Conservation (phyloP, 768 basidiomycete genomes). For the Xanthoconium purpureum region DNA sequence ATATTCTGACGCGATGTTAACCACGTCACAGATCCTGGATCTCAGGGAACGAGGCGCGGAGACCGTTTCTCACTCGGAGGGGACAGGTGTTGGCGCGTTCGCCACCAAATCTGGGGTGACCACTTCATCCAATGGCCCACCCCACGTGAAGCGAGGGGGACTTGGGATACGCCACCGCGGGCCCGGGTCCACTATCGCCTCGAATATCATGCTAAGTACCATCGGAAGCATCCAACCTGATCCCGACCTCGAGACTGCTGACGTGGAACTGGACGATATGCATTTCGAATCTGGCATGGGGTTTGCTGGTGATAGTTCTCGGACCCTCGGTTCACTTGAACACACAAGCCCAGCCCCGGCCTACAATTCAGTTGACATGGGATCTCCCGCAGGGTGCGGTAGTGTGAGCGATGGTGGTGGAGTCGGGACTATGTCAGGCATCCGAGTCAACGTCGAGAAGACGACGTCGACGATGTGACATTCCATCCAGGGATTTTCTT, state of each 20-base stretch:
- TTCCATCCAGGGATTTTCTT: conserved; percentile 4
- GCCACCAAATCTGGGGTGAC: conserved; percentile 55
- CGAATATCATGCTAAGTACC: conserved; percentile 62
- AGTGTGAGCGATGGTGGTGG: conserved; percentile 26
- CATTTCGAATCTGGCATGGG: conserved; percentile 50
- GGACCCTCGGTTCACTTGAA: conserved; percentile 31
- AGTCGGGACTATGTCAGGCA: conserved; percentile 34
- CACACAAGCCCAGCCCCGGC: conserved; percentile 52
- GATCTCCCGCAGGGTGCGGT: conserved; percentile 11
- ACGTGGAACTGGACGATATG: conserved; percentile 56
- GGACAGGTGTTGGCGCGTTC: conserved; percentile 64
- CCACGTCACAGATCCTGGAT: conserved; percentile 64
- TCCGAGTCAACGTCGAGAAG: conserved; percentile 63
- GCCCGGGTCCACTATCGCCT: conserved; percentile 51
- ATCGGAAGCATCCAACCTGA: conserved; percentile 58
- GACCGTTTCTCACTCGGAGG: conserved; percentile 71
- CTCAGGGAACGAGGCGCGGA: conserved; percentile 80
- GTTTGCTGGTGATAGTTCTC: conserved; percentile 44
- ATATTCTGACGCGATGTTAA: conserved; percentile 3
- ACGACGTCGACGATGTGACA: conserved; percentile 47
- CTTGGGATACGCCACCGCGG: conserved; percentile 51
- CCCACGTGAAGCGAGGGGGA: conserved; percentile 27
- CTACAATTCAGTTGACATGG: conserved; percentile 42
- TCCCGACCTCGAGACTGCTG: conserved; percentile 48
- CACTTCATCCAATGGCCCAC: conserved; percentile 22